phyloP scores from a whole-genome alignment of 208 protist species.

The Novymonas esmeraldas region DNA sequence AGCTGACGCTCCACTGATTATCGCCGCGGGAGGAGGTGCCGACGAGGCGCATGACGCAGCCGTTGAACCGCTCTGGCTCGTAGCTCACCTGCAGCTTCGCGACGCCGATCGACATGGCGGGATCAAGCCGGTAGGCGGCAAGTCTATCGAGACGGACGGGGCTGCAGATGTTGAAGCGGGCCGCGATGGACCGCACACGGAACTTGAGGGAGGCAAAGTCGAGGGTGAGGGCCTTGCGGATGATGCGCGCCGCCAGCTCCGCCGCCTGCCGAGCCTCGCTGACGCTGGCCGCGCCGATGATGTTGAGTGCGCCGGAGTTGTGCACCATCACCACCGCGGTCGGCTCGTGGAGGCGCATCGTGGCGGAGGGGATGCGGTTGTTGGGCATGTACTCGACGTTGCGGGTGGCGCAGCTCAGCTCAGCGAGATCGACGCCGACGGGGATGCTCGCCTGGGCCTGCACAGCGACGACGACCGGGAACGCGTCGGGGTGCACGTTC shows the following conservation, averaged over 20 bases:
- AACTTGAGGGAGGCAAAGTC: constrained; percentile 71
- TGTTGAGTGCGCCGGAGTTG: constrained; percentile 74
- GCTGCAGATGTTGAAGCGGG: constrained; percentile 84
- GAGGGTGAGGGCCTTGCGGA: constrained; percentile 80
- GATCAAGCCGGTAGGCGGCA: constrained; percentile 45
- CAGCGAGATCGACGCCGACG: constrained; percentile 74
- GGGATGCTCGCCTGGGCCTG: constrained; percentile 76
- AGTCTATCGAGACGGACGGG: constrained; percentile 80
- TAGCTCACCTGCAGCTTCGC: constrained; percentile 67
- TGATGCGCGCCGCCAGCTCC: constrained; percentile 85
- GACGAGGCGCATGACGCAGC: constrained; percentile 68
- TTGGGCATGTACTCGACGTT: constrained; percentile 90
- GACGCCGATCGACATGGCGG: constrained; percentile 36
- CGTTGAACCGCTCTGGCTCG: constrained; percentile 87
- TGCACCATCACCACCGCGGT: constrained; percentile 76
- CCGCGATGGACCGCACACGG: constrained; percentile 82
- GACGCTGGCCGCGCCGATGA: constrained; percentile 78
- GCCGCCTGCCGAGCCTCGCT: constrained; percentile 81
- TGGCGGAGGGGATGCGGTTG: constrained; percentile 59
- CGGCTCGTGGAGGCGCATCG: constrained; percentile 84
- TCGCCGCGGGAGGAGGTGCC: constrained; percentile 43
- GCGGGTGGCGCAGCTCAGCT: constrained; percentile 81
- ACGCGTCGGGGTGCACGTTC: constrained; percentile 57
- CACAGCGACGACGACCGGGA: constrained; percentile 78
- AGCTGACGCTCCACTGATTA: constrained; percentile 79